These are phyloP conservation scores for Boletus rubroflammeus DNA, from an alignment of 768 basidiomycete species.

Conservation along the genomic window DNA sequence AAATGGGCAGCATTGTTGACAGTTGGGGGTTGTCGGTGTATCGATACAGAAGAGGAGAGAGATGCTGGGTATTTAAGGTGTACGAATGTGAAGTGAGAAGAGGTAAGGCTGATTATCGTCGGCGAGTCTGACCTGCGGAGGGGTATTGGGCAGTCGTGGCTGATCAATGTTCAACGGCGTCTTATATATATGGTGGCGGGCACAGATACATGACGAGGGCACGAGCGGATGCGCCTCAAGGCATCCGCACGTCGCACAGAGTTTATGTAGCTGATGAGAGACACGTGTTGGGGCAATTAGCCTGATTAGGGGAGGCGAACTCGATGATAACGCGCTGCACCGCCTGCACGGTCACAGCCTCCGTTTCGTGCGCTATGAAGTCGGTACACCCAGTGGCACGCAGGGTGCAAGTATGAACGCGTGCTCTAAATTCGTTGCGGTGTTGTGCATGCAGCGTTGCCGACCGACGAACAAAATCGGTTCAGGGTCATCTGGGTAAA, in stretches of 20 bases:
- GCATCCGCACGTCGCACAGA: constrained; percentile 22
- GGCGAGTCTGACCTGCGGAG: constrained; percentile 6
- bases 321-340: constrained; percentile 15
- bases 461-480: neutral
- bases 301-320: constrained; percentile 10
- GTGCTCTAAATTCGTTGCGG: constrained; percentile 2
- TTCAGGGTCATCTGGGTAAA: constrained; percentile 6
- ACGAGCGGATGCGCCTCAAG: constrained; percentile 32
- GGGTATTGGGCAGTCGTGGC: constrained; percentile 20
- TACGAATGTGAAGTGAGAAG: constrained; percentile 7
- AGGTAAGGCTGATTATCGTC: constrained; percentile 22
- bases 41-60: constrained; percentile 10
- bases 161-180: constrained; percentile 32
- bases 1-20: constrained; percentile 44
- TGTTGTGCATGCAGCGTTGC: neutral
- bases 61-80: constrained; percentile 22
- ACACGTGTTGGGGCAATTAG: constrained; percentile 21
- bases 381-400: neutral
- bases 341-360: constrained; percentile 15
- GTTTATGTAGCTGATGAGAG: constrained; percentile 4
- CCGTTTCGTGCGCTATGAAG: constrained; percentile 4
- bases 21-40: neutral
- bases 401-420: neutral
- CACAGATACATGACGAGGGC: constrained; percentile 22
- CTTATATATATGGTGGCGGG: constrained; percentile 30